Percentiles rank a stretch among this genome's conserved stretches.
Evolutionary conservation across 2,329 filamentous ascomycete species (phyloP).

Genomic region (Cadophora luteo-olivacea): DNA sequence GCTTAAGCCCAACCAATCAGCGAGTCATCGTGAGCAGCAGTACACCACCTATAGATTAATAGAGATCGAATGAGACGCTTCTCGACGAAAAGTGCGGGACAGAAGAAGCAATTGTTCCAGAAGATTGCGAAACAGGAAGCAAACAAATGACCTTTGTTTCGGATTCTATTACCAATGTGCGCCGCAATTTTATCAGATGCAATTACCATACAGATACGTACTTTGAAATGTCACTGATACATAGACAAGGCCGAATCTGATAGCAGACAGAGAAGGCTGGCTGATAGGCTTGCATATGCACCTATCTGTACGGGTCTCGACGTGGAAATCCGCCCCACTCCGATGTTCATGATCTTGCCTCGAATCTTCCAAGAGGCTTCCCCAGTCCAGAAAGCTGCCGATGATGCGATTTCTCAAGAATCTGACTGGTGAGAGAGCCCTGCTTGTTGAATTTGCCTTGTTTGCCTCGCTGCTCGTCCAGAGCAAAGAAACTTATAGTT

Average conservation of each 20-base stretch:
- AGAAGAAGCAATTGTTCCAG: no score
- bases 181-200: neutral
- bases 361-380: no score
- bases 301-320: neutral
- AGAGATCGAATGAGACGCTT: no score
- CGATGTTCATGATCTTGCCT: no score
- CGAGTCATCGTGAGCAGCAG: no score
- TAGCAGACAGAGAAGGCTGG: neutral
- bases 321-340: no score
- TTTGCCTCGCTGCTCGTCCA: neutral
- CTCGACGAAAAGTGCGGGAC: no score
- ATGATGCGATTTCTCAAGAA: neutral
- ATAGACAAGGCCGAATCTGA: neutral
- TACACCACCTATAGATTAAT: no score
- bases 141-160: conserved; percentile 1
- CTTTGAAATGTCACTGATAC: neutral
- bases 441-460: neutral
- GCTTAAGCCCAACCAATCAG: no score
- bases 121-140: no score
- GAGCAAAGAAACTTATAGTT: neutral
- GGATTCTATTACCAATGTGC: neutral
- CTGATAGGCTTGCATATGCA: neutral
- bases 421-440: neutral
- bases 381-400: no score
- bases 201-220: neutral